Conservation (phyloP, 192 early-diverging fungal species). For the Backusella tuberculispora region DNA sequence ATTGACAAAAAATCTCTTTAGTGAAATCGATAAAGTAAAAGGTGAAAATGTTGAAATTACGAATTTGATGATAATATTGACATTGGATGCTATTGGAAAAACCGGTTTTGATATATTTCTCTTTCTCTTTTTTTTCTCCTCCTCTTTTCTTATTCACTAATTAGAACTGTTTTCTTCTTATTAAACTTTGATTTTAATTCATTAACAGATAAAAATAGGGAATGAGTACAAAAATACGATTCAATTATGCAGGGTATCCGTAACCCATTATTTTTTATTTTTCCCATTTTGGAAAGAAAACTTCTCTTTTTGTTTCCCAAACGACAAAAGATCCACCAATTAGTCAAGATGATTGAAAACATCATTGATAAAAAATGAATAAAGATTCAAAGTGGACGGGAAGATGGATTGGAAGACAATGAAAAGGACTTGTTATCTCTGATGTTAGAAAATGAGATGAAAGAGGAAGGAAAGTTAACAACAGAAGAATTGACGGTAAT, state of each 20-base stretch:
- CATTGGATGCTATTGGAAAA: slow-evolving; percentile 38
- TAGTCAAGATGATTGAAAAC: slow-evolving; percentile 12
- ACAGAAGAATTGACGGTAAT: background rate
- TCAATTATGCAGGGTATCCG: background rate
- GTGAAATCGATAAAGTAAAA: background rate
- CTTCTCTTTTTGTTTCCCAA: slow-evolving; percentile 24
- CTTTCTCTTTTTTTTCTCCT: background rate
- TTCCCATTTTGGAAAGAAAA: slow-evolving; percentile 23
- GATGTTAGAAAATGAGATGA: slow-evolving; percentile 34
- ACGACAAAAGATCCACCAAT: slow-evolving; percentile 13
- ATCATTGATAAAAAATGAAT: slow-evolving; percentile 38
- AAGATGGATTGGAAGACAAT: slow-evolving; percentile 12
- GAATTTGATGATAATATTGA: slow-evolving; percentile 21
- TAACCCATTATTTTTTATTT: slow-evolving; percentile 6
- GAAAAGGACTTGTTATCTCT: slow-evolving; percentile 40
- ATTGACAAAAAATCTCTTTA: slow-evolving; percentile 20
- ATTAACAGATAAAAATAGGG: slow-evolving; percentile 6
- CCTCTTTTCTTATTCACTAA: background rate
- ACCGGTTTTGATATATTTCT: slow-evolving; percentile 32
- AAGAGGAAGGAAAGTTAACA: background rate
- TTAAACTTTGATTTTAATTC: slow-evolving; percentile 32
- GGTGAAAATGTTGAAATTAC: background rate
- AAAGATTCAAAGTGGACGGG: background rate
- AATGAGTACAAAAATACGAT: slow-evolving; percentile 24
- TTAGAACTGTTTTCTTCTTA: background rate